Conservation (phyloP, 2,329 filamentous ascomycete genomes). For the Didymosphaeria variabile region DNA sequence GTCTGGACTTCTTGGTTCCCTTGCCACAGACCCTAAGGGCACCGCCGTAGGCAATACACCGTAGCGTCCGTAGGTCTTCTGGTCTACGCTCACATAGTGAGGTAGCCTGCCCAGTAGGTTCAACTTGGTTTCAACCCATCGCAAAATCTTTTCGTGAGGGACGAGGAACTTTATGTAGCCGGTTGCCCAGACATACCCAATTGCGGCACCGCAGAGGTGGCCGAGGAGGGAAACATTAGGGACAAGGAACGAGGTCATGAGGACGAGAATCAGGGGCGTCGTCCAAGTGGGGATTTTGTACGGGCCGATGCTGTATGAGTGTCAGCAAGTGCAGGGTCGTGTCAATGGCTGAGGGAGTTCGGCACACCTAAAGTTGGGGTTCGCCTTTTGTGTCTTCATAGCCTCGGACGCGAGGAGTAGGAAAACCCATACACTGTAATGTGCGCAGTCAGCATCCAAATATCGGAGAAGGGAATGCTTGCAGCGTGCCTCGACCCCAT, state of each 20-base stretch:
- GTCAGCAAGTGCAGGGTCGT: constrained; percentile 33
- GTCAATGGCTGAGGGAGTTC: background rate
- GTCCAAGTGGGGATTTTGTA: constrained; percentile 90
- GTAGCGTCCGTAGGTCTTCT: constrained; percentile 94
- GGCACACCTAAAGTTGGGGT: constrained; percentile 75
- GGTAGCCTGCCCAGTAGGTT: constrained; percentile 85
- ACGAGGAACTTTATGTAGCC: constrained; percentile 90
- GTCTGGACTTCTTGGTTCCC: constrained; percentile 39
- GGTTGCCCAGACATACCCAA: constrained; percentile 88
- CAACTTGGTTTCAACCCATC: constrained; percentile 88
- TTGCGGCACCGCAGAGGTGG: constrained; percentile 81
- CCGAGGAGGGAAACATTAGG: constrained; percentile 86
- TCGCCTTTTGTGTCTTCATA: constrained; percentile 82
- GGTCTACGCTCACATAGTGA: constrained; percentile 92
- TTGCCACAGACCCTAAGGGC: constrained; percentile 26
- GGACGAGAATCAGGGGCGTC: constrained; percentile 78
- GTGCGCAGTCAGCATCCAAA: constrained; percentile 10
- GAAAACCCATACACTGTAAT: constrained; percentile 87
- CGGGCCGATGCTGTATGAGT: constrained; percentile 59
- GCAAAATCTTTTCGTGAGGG: constrained; percentile 85
- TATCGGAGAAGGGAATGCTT: accelerated
- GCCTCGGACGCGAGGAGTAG: constrained; percentile 85
- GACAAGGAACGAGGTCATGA: constrained; percentile 79
- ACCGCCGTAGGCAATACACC: constrained; percentile 74
- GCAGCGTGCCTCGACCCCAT: constrained; percentile 79